A percentile compares a stretch with the other conserved stretches of the same genome.
phyloP scores from a whole-genome alignment of 176 grass and related monocot genomes.

The Cocos nucifera region DNA sequence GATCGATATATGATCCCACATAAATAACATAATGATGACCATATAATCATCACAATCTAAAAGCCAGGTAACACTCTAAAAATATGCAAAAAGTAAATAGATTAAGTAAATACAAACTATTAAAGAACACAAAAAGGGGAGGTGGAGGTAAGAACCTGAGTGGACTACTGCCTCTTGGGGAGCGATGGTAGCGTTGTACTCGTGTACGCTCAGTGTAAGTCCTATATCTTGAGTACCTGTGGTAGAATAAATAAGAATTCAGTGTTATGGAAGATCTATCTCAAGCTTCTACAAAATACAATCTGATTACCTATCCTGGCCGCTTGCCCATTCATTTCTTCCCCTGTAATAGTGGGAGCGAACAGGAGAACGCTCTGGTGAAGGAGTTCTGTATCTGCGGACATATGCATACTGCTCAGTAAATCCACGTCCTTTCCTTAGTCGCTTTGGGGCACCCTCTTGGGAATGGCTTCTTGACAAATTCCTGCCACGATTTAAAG shows the following conservation, averaged over 20 bases:
- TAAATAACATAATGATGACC: too few species aligned
- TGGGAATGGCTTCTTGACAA: constrained; percentile 19
- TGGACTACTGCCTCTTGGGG: constrained; percentile 42
- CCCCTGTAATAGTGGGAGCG: constrained; percentile 40
- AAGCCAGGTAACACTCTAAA: too few species aligned
- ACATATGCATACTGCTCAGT: constrained; percentile 56
- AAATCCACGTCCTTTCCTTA: constrained; percentile 82
- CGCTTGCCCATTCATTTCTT: constrained; percentile 43
- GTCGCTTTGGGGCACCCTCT: constrained; percentile 35
- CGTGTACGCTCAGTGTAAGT: constrained; percentile 34
- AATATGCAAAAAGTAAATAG: too few species aligned
- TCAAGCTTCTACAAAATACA: not conserved
- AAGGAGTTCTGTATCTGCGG: constrained; percentile 61
- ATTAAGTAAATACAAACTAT: too few species aligned
- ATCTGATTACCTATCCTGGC: constrained; percentile 46
- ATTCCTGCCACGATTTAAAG: constrained; percentile 31
- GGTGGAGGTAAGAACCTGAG: constrained; percentile 21
- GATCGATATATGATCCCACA: too few species aligned
- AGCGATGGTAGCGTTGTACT: constrained; percentile 35
- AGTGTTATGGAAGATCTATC: not conserved
- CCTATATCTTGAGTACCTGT: constrained; percentile 28
- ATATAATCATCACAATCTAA: too few species aligned
- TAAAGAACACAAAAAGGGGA: too few species aligned
- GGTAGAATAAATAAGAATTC: not conserved
- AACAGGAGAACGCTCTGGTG: constrained; percentile 48